These are phyloP conservation scores for Thraustochytrium striatum DNA, from an alignment of 352 stramenopile species.

Conservation along the genomic window DNA sequence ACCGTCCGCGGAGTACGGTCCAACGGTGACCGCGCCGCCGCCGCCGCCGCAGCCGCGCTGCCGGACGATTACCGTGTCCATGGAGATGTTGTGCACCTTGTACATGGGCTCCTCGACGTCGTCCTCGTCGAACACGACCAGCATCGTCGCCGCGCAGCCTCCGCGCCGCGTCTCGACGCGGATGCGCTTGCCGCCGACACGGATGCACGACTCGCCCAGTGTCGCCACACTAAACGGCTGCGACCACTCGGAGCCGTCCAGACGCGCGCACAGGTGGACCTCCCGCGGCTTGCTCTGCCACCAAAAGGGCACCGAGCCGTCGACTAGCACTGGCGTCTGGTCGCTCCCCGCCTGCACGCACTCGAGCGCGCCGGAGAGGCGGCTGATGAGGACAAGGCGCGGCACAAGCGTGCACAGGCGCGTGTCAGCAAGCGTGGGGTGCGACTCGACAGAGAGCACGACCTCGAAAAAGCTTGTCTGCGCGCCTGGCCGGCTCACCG, in stretches of 20 bases:
- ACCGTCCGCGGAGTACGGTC: not conserved
- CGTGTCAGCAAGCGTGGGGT: conserved; percentile 18
- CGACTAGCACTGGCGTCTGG: conserved; percentile 20
- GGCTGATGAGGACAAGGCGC: conserved; percentile 22
- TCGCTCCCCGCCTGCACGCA: conserved; percentile 17
- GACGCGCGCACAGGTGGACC: not conserved
- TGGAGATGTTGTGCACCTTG: conserved; percentile 25
- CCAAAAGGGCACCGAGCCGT: not conserved
- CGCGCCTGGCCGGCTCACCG: not conserved
- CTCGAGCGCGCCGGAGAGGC: not conserved
- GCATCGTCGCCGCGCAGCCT: not conserved
- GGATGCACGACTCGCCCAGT: conserved; percentile 32
- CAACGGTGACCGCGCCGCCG: not conserved
- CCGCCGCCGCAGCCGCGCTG: not conserved
- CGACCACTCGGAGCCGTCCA: conserved; percentile 21
- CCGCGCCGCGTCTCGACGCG: conserved; percentile 32
- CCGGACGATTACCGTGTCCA: not conserved
- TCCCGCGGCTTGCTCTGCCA: not conserved
- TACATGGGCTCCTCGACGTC: conserved; percentile 33
- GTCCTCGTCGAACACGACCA: conserved; percentile 32
- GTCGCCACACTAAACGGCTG: not conserved
- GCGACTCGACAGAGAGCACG: not conserved
- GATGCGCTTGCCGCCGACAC: not conserved
- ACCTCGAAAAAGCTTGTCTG: conserved; percentile 31
- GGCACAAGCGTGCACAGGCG: conserved; percentile 37